Base-by-base conservation (phyloP, 805 yeast genomes). In the Ogataea pini region DNA sequence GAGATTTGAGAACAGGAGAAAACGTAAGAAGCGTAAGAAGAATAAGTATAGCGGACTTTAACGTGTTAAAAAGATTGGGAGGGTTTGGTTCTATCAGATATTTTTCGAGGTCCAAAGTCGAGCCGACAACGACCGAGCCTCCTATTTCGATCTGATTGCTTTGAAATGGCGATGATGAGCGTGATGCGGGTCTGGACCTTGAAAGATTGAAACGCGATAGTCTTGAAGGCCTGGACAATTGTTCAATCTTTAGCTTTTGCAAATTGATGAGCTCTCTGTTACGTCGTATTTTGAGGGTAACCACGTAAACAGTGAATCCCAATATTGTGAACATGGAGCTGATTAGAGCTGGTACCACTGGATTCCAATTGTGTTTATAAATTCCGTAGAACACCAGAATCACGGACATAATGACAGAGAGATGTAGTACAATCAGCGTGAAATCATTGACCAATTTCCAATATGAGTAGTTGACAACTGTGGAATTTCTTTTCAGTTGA, bases 1-100 rank as follows among this genome's bases (percentile, higher is more conserved):
- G 73, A 0, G 97, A 89, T 57, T 88, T 86, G 42, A 94, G 75
- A 1, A 94, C 92, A 0, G 99, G 99, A 0, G 97, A 86, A 36
- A 92, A 72, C 1, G 94, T 83, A 36, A 89, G 71, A 34, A 91
- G 70, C 3, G 87, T 78, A 49, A 91, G 78, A 1, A 84, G 75
- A 10, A 91, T 83, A 22, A 94, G 69, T 2, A 80, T 49, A 2
- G 89, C 78, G 1, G 95, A 85, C 63, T 87, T 88, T 29, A 84
- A 49, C 3, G 76, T 67, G 40, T 55, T 57, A 22, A 66, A 51
- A 24, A 64, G 47, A 37, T 60, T 57, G 12, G 69, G 67, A 1
- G 65, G 54, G 37, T 59, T 52, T 10, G 65, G 61, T 48, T 62
- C 62, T 12, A 48, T 48, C 7, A 63, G 47, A 34, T 50, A 58